Evolutionary conservation across 192 early-diverging fungal genomes (phyloP).

Genomic region (Backusella parvicylindrica): DNA sequence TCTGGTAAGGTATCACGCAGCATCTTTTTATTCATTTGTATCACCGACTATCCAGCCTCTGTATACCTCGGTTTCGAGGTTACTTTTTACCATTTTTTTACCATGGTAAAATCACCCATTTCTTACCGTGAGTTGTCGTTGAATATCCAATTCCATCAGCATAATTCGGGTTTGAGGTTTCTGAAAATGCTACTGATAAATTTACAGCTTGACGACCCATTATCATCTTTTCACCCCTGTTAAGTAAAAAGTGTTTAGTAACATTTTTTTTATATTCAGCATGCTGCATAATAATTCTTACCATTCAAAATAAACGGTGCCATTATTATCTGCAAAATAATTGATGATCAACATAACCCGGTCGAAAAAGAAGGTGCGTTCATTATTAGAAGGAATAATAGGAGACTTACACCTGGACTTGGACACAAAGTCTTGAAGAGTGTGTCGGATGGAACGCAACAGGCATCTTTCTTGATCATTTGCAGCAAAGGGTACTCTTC

Average conservation of each 20-base stretch:
- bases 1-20: too few species aligned
- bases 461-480: background rate
- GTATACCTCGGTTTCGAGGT: too few species aligned
- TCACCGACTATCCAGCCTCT: too few species aligned
- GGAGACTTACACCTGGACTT: background rate
- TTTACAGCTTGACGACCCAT: slow-evolving; percentile 1
- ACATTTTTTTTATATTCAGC: background rate
- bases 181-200: slow-evolving; percentile 2
- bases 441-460: background rate
- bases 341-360: background rate
- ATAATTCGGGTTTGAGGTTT: slow-evolving; percentile 8
- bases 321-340: slow-evolving; percentile 2
- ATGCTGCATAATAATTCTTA: slow-evolving; percentile 1
- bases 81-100: too few species aligned
- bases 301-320: background rate
- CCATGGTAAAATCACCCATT: too few species aligned
- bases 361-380: slow-evolving; percentile 4
- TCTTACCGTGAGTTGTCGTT: background rate
- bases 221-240: background rate
- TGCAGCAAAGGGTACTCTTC: background rate
- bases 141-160: slow-evolving; percentile 8
- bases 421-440: slow-evolving; percentile 2
- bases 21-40: too few species aligned
- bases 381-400: slow-evolving; percentile 5
- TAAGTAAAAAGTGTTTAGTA: background rate